phyloP scores from a whole-genome alignment of 768 basidiomycete genomes.

The Mycena alexandri region DNA sequence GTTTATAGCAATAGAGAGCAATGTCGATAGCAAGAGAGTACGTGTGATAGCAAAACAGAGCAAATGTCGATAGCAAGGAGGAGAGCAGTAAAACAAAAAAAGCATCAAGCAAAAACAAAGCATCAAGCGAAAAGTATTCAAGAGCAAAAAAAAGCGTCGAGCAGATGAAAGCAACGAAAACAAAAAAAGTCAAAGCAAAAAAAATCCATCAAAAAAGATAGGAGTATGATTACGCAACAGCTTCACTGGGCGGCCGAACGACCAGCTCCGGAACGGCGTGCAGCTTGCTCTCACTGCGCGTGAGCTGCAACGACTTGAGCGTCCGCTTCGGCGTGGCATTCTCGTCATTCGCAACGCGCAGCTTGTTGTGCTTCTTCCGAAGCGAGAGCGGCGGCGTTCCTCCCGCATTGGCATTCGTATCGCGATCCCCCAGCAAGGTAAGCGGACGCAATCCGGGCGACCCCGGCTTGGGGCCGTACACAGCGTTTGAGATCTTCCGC shows the following conservation, averaged over 20 bases:
- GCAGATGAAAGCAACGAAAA: constrained; percentile 15
- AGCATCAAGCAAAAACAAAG: constrained; percentile 38
- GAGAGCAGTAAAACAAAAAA: constrained; percentile 31
- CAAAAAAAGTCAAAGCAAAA: constrained; percentile 30
- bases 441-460: constrained; percentile 70
- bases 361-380: constrained; percentile 65
- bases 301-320: constrained; percentile 71
- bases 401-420: constrained; percentile 52
- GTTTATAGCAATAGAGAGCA: constrained; percentile 37
- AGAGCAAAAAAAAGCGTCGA: too few species aligned
- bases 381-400: constrained; percentile 69
- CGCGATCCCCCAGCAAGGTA: constrained; percentile 72
- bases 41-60: constrained; percentile 28
- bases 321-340: constrained; percentile 56
- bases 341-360: constrained; percentile 54
- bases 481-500: constrained; percentile 53
- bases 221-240: constrained; percentile 50
- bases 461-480: constrained; percentile 49
- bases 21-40: constrained; percentile 29
- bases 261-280: not conserved
- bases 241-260: constrained; percentile 46
- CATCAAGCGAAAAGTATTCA: constrained; percentile 29
- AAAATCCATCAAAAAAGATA: constrained; percentile 13
- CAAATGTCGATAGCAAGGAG: constrained; percentile 31
- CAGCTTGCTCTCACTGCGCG: constrained; percentile 67